These are phyloP conservation scores for Artomyces pyxidatus DNA, from an alignment of 768 basidiomycete genomes.

Conservation along the genomic window DNA sequence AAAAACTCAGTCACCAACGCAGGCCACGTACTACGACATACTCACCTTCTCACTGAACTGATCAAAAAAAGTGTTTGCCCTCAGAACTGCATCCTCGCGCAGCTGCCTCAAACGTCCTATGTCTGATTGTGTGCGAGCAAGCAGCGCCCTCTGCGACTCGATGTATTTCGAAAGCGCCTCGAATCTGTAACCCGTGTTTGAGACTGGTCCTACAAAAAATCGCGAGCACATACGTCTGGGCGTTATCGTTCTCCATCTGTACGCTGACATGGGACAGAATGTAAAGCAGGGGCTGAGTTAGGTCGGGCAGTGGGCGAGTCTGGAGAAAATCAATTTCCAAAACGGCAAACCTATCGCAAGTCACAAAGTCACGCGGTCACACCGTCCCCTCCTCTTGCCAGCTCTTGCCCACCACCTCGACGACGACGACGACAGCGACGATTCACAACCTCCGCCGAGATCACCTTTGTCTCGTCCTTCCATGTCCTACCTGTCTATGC, in stretches of 20 bases:
- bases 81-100: conserved; percentile 28
- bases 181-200: conserved; percentile 27
- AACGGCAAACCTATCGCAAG: too few species aligned
- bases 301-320: too few species aligned
- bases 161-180: conserved; percentile 65
- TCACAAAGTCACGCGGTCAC: too few species aligned
- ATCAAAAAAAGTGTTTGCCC: conserved; percentile 27
- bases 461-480: too few species aligned
- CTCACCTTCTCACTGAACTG: conserved; percentile 29
- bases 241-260: neutral
- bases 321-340: too few species aligned
- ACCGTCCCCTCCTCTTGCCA: too few species aligned
- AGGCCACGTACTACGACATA: conserved; percentile 19
- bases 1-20: neutral
- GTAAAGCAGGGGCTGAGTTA: too few species aligned
- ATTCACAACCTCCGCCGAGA: too few species aligned
- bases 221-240: neutral
- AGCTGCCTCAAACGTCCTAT: conserved; percentile 46
- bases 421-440: too few species aligned
- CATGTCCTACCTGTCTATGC: too few species aligned
- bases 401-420: too few species aligned
- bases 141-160: conserved; percentile 47
- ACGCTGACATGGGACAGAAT: neutral
- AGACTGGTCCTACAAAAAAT: neutral
- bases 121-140: conserved; percentile 55